These are phyloP conservation scores for Cladorrhinum sp. DNA, from an alignment of 2,329 filamentous ascomycete species.

Conservation along the genomic window DNA sequence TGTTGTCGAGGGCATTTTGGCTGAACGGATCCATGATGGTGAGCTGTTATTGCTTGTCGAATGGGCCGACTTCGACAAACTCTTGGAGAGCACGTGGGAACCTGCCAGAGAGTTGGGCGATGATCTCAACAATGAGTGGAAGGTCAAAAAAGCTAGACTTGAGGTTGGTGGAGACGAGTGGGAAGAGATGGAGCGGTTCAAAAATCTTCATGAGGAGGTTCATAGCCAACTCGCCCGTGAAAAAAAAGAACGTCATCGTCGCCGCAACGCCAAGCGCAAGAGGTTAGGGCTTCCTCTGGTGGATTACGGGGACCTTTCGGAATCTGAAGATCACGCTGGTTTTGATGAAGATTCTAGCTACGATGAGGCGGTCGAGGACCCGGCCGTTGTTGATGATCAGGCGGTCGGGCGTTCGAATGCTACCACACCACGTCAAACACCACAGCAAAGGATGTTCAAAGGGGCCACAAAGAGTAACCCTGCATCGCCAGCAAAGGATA, in stretches of 20 bases:
- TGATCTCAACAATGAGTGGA: conserved; percentile 43
- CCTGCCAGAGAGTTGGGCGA: conserved; percentile 42
- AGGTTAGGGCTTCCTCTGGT: conserved; percentile 36
- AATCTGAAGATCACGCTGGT: neutral
- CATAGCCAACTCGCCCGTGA: conserved; percentile 23
- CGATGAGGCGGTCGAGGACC: conserved; percentile 31
- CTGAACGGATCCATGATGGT: conserved; percentile 38
- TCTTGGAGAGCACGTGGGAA: conserved; percentile 58
- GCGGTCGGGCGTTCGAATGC: neutral
- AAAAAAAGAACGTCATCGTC: conserved; percentile 39
- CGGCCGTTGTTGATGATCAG: conserved; percentile 12
- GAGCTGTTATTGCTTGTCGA: conserved; percentile 55
- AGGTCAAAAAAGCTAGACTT: conserved; percentile 37
- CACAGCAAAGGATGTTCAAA: conserved; percentile 23
- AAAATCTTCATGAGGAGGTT: conserved; percentile 39
- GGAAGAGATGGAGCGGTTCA: conserved; percentile 36
- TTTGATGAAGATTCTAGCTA: conserved; percentile 15
- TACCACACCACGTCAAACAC: neutral
- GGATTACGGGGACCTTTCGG: conserved; percentile 24
- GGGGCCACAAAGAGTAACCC: conserved; percentile 4
- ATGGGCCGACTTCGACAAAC: conserved; percentile 57
- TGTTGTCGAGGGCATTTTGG: conserved; percentile 52
- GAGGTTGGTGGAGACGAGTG: conserved; percentile 15
- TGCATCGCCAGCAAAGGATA: neutral
- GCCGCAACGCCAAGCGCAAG: conserved; percentile 44